Conservation (phyloP, 2,329 filamentous ascomycete genomes). For the Tolypocladium pustulatum region DNA sequence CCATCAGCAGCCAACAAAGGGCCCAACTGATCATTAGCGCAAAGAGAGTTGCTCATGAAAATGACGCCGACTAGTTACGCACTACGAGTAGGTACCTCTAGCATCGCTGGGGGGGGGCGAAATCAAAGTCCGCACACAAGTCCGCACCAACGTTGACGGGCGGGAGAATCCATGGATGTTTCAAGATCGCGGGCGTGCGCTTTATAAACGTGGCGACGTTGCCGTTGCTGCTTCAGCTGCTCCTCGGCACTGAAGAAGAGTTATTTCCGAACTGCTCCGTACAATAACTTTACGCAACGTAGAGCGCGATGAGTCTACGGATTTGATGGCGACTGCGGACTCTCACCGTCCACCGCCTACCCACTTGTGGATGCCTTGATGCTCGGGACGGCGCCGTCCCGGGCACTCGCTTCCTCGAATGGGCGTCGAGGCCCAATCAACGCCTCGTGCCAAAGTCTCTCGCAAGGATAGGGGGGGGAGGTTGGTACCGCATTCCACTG, state of each 20-base stretch:
- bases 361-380: background rate
- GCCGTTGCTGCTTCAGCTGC: background rate
- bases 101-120: background rate
- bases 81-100: background rate
- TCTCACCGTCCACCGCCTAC: background rate
- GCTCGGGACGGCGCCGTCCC: constrained; percentile 1
- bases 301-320: background rate
- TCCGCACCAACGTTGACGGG: background rate
- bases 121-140: background rate
- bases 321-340: background rate
- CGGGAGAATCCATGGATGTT: background rate
- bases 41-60: background rate
- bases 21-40: background rate
- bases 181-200: background rate
- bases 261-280: too few species aligned
- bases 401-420: background rate
- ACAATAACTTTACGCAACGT: background rate
- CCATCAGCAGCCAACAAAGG: background rate
- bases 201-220: background rate
- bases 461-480: background rate
- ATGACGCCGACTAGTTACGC: background rate
- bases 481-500: background rate
- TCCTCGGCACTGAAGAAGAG: too few species aligned
- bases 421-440: background rate
- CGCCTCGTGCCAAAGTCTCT: background rate